These are phyloP conservation scores for Aspergillus fructus DNA, from an alignment of 2,329 filamentous ascomycete species.

Conservation along the genomic window DNA sequence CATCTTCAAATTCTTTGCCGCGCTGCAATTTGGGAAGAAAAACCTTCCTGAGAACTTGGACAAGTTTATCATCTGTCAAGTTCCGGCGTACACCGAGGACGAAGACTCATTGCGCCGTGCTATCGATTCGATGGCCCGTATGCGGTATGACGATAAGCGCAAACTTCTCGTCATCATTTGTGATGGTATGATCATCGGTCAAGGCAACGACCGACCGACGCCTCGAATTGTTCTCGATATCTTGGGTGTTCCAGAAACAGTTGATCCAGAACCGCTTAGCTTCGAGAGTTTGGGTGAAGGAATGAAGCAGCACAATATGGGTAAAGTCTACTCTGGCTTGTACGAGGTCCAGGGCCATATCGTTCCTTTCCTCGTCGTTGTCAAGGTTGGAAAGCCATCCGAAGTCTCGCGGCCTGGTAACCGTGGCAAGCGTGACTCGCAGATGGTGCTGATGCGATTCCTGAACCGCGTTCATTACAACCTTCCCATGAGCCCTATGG, in stretches of 20 bases:
- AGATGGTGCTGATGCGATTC: conserved; percentile 98
- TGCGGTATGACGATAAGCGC: conserved; percentile 97
- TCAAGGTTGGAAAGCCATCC: conserved; percentile 89
- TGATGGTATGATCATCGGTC: conserved; percentile 99
- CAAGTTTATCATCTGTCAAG: conserved; percentile 97
- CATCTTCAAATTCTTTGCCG: conserved; percentile 93
- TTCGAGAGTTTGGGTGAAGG: conserved; percentile 96
- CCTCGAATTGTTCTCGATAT: conserved; percentile 96
- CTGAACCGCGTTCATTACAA: conserved; percentile 99
- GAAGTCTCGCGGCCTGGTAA: conserved; percentile 79
- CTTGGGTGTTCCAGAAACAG: conserved; percentile 86
- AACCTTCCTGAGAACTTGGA: conserved; percentile 93
- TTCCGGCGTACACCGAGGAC: conserved; percentile 96
- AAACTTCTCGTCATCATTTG: conserved; percentile 97
- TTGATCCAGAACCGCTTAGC: conserved; percentile 92
- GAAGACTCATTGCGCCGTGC: conserved; percentile 95
- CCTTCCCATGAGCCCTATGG: conserved; percentile 88
- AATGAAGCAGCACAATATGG: conserved; percentile 98
- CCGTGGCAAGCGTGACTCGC: conserved; percentile 98
- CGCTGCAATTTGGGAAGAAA: conserved; percentile 88
- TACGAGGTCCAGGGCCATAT: conserved; percentile 99
- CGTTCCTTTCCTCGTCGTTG: conserved; percentile 92
- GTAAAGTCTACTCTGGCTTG: conserved; percentile 94
- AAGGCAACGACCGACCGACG: conserved; percentile 94
- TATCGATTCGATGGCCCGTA: conserved; percentile 91